Evolutionary conservation across 768 basidiomycete species (phyloP), one percentile per base, ranked within the genome.

Genomic region (Mycena amicta): DNA sequence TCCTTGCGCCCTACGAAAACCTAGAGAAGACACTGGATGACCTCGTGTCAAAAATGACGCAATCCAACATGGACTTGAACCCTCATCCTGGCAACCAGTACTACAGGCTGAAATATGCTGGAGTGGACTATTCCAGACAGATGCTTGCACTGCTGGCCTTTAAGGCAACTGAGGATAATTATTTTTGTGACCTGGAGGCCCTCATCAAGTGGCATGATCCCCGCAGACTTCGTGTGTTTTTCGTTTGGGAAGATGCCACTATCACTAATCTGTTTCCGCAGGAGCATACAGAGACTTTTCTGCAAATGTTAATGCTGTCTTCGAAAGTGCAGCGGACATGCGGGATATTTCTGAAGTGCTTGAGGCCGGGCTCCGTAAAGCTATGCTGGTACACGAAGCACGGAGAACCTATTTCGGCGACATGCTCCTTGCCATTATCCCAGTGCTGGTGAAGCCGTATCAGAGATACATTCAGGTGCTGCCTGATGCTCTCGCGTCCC

Each of bases 361-460:
- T 18, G 11, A 8, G 11, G 18, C 11, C 8, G 33, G 33, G 11
- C 33, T 37, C 11, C 11, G 18, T 8, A 37, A 37, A 37, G 33
- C 33, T 18, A 37, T 37, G 11, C 18, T 18, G 18, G 18, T 8
- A 18, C 8, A 37, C 18, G 11, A 37, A 8, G 18, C 18, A 8
- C 11, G 18, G 8, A 8, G 11, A 37, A 8, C 33, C 8, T 37
- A 37, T 18, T 18, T 37, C 8, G 33, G 33, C 11, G 11, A 67
- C 55, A 47, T 61, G 66, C 40, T 69, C 67, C 20, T 52, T 45
- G 5, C 45, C 31, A 18, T 33, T 52, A 22, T 49, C 53, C 50
- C 66, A 69, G 26, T 52, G 11, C 1, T 37, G 8, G 11, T 37
- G 33, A 18, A 37, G 33, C 11, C 33, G 11, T 18, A 37, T 37